Conservation (phyloP, 805 yeast genomes). For the Ogataea methylovora region DNA sequence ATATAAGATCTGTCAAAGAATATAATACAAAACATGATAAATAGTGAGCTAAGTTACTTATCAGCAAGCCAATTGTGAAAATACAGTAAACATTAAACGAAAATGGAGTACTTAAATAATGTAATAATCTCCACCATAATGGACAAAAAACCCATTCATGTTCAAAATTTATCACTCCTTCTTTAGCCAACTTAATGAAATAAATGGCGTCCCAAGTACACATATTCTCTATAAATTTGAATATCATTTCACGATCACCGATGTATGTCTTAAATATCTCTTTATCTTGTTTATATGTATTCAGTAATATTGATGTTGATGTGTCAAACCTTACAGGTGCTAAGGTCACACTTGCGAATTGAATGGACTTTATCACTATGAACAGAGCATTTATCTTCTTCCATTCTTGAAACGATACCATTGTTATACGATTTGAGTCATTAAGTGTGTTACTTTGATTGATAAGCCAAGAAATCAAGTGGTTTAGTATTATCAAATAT, state of each 20-base stretch:
- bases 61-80: no score
- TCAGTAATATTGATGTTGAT: constrained; percentile 33
- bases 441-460: no score
- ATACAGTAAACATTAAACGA: no score
- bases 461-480: no score
- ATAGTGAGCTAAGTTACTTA: no score
- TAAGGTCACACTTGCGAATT: constrained; percentile 28
- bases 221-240: constrained; percentile 38
- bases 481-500: no score
- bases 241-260: constrained; percentile 1
- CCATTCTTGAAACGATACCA: neutral
- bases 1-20: constrained; percentile 31
- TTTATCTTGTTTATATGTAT: constrained; percentile 11
- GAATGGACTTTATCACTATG: constrained; percentile 27
- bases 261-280: constrained; percentile 1
- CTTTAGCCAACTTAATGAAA: constrained; percentile 49
- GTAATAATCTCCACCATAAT: constrained; percentile 59
- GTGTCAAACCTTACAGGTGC: constrained; percentile 44
- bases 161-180: constrained; percentile 53
- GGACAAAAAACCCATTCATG: constrained; percentile 89
- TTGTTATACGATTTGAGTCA: neutral
- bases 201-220: constrained; percentile 85
- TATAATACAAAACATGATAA: constrained; percentile 35
- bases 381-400: constrained; percentile 16
- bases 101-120: constrained; percentile 41